Conservation (phyloP, 2,329 filamentous ascomycete genomes). For the Fusarium phyllophilum region DNA sequence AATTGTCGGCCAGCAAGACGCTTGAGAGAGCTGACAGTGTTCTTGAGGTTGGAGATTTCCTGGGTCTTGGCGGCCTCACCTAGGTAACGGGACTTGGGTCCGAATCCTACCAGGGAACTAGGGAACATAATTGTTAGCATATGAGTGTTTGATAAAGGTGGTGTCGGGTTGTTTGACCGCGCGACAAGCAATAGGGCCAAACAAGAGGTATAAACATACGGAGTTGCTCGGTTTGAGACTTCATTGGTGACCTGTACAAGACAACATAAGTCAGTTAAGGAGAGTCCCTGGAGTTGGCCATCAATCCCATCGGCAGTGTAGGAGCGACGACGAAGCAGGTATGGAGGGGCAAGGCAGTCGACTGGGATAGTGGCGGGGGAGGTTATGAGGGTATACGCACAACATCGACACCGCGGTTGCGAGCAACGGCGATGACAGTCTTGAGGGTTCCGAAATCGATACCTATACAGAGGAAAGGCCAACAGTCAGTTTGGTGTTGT, state of each 20-base stretch:
- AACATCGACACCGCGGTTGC: slow-evolving; percentile 99
- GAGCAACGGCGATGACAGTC: slow-evolving; percentile 96
- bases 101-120: slow-evolving; percentile 94
- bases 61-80: slow-evolving; percentile 97
- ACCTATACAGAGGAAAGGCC: slow-evolving; percentile 58
- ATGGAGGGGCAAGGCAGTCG: slow-evolving; percentile 26
- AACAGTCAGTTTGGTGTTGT: slow-evolving; percentile 31
- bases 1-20: slow-evolving; percentile 88
- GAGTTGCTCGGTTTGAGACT: slow-evolving; percentile 97
- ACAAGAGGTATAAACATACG: slow-evolving; percentile 71
- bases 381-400: slow-evolving; percentile 68
- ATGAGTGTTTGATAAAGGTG: slow-evolving; percentile 29
- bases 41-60: slow-evolving; percentile 99
- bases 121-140: slow-evolving; percentile 38
- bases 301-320: slow-evolving; percentile 11
- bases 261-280: slow-evolving; percentile 21
- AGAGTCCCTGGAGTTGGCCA: background rate
- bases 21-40: slow-evolving; percentile 94
- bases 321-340: background rate
- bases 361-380: slow-evolving; percentile 16
- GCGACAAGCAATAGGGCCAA: slow-evolving; percentile 17
- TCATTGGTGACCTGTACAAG: slow-evolving; percentile 89
- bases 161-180: slow-evolving; percentile 15
- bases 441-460: slow-evolving; percentile 97
- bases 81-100: slow-evolving; percentile 91